A percentile compares a stretch with the other conserved stretches of the same genome.
Evolutionary conservation across 257 asterid species (phyloP).

Genomic region (Penstemon eatonii): DNA sequence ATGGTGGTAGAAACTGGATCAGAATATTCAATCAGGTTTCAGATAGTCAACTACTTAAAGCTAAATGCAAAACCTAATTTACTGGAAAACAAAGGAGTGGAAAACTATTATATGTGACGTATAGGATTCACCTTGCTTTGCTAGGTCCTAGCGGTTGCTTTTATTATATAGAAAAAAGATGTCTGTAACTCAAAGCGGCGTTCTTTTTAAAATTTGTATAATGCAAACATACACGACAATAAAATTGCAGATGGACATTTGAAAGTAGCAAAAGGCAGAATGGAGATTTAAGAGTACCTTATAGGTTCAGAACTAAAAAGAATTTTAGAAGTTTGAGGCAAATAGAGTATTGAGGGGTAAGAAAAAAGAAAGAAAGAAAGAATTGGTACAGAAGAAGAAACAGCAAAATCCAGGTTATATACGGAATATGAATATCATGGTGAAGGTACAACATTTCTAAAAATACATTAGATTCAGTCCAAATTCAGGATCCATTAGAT

Average conservation of each 20-base stretch:
- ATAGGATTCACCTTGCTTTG: neutral
- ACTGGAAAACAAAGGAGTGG: conserved; percentile 9
- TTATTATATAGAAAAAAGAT: neutral
- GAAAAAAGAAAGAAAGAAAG: no score
- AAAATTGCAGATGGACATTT: neutral
- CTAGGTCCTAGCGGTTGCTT: neutral
- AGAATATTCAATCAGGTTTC: neutral
- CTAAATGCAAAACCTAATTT: conserved; percentile 9
- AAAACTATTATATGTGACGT: neutral
- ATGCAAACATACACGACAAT: neutral
- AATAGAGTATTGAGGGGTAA: neutral
- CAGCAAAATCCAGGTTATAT: neutral
- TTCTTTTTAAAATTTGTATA: neutral
- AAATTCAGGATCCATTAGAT: neutral
- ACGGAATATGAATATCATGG: neutral
- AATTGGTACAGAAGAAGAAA: neutral
- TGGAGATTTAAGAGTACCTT: neutral
- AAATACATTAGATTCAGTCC: no score
- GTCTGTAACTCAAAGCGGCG: neutral
- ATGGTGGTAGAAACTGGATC: neutral
- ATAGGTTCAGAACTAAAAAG: conserved; percentile 4
- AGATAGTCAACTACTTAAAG: neutral
- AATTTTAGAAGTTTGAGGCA: neutral
- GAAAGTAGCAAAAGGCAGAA: neutral
- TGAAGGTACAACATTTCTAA: neutral